Evolutionary conservation across 306 rosid species (phyloP).

Genomic region (Vachellia pachyceras): DNA sequence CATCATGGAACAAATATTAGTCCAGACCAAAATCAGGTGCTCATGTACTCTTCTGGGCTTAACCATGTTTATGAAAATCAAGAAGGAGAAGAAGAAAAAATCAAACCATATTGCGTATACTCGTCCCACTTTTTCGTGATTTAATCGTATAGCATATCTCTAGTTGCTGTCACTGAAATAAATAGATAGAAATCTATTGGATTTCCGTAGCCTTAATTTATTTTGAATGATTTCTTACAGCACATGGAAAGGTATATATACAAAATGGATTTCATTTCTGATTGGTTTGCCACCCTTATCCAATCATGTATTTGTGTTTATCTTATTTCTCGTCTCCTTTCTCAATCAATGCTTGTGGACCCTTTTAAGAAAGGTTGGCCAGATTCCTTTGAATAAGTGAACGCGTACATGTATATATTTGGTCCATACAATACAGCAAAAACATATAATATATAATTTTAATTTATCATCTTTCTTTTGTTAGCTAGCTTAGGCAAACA

Average conservation of each 20-base stretch:
- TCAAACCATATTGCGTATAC: constrained; percentile 3
- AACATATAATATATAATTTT: neutral
- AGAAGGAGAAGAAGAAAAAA: neutral
- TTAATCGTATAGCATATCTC: neutral
- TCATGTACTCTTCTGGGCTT: neutral
- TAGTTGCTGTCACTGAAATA: neutral
- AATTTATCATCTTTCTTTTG: neutral
- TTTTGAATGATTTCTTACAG: constrained; percentile 33
- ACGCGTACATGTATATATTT: neutral
- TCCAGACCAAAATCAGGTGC: neutral
- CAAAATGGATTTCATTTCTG: neutral
- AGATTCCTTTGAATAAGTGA: constrained; percentile 8
- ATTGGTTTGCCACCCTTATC: constrained; percentile 33
- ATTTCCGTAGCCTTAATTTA: constrained; percentile 4
- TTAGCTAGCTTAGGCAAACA: neutral
- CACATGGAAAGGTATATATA: constrained; percentile 17
- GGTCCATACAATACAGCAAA: neutral
- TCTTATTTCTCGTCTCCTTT: constrained; percentile 22
- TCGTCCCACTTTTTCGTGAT: neutral
- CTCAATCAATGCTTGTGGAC: constrained; percentile 32
- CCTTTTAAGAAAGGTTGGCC: constrained; percentile 34
- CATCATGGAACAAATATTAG: neutral
- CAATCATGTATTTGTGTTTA: constrained; percentile 21
- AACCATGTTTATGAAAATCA: neutral
- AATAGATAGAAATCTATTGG: neutral